A percentile compares a stretch with the other conserved stretches of the same genome.
Evolutionary conservation across 176 grass and related monocot species (phyloP).

Genomic region (Pontederia crassipes): DNA sequence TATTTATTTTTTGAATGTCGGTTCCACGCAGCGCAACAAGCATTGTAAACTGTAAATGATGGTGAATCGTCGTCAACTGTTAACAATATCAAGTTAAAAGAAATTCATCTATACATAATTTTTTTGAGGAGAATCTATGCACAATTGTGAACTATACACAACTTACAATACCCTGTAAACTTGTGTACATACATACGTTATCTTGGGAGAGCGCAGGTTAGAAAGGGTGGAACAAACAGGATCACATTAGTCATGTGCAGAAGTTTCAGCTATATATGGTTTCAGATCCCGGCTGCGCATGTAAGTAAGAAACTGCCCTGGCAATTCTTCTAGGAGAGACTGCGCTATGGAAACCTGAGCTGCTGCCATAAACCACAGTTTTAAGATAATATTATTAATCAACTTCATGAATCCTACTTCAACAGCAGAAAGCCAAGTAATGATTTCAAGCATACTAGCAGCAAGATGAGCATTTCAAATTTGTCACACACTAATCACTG

Average conservation of each 20-base stretch:
- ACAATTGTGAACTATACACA: no score
- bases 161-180: not conserved
- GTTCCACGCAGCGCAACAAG: no score
- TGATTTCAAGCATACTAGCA: no score
- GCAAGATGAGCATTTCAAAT: no score
- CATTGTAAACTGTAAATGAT: no score
- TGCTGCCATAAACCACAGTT: slow-evolving; percentile 24
- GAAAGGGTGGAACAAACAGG: not conserved
- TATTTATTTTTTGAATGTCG: no score
- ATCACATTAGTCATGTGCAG: not conserved
- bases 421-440: not conserved
- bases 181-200: not conserved
- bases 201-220: not conserved
- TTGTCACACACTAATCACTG: no score
- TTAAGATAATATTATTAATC: not conserved
- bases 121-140: no score
- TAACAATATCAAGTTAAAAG: no score
- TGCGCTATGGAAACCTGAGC: slow-evolving; percentile 64
- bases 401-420: not conserved
- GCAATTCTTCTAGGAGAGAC: slow-evolving; percentile 82
- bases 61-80: no score
- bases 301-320: slow-evolving; percentile 74
- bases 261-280: slow-evolving; percentile 25
- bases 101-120: no score
- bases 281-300: slow-evolving; percentile 63